Conservation (phyloP, 2,329 filamentous ascomycete species). For the Lasiodiplodia citricola region DNA sequence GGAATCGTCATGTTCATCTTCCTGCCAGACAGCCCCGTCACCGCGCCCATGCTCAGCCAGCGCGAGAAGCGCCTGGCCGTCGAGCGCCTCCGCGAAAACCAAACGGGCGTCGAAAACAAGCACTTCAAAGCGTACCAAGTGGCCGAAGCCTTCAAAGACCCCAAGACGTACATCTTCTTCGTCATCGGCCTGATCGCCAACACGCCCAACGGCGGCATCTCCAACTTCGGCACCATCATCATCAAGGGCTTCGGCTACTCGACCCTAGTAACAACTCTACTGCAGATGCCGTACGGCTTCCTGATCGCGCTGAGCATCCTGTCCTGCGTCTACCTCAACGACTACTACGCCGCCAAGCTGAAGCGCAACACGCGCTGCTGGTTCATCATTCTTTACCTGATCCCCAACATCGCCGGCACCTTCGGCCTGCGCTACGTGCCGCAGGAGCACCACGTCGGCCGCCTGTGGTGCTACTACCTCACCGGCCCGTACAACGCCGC, state of each 20-base stretch:
- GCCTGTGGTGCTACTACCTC: slow-evolving; percentile 64
- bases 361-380: slow-evolving; percentile 25
- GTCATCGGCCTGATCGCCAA: slow-evolving; percentile 41
- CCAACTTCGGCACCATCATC: slow-evolving; percentile 45
- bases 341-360: slow-evolving; percentile 23
- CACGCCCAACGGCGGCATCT: slow-evolving; percentile 51
- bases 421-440: slow-evolving; percentile 64
- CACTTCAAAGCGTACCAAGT: slow-evolving; percentile 55
- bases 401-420: slow-evolving; percentile 61
- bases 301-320: slow-evolving; percentile 35
- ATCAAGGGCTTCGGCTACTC: slow-evolving; percentile 51
- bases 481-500: slow-evolving; percentile 62
- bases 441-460: slow-evolving; percentile 55
- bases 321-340: slow-evolving; percentile 29
- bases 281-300: slow-evolving; percentile 36
- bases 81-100: slow-evolving; percentile 52
- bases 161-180: slow-evolving; percentile 51
- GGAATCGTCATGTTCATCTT: slow-evolving; percentile 63
- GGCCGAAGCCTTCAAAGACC: slow-evolving; percentile 51
- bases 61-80: slow-evolving; percentile 34
- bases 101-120: slow-evolving; percentile 59
- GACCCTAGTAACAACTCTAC: slow-evolving; percentile 42
- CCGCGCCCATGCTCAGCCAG: slow-evolving; percentile 32
- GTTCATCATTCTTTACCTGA: slow-evolving; percentile 25
- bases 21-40: slow-evolving; percentile 58